These are phyloP conservation scores for Rhynchospora breviuscula DNA, from an alignment of 176 grass and related monocot species.

Conservation along the genomic window DNA sequence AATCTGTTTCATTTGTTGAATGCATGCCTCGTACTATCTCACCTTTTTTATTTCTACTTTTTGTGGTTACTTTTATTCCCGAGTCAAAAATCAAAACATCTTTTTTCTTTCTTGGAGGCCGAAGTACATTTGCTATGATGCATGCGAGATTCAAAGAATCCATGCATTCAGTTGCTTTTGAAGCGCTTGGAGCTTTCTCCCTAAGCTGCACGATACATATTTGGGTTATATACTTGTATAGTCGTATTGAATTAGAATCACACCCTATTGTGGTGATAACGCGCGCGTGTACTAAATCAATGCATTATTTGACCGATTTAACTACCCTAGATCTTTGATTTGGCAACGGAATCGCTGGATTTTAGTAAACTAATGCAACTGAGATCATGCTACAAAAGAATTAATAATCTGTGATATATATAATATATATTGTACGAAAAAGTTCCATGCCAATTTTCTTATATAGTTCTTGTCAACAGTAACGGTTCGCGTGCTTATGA, in stretches of 20 bases:
- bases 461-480: not conserved
- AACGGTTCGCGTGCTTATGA: not conserved
- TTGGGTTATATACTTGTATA: not conserved
- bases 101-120: conserved; percentile 14
- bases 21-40: conserved; percentile 24
- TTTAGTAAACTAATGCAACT: not conserved
- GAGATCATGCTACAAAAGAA: not conserved
- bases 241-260: not conserved
- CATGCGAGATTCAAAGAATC: conserved; percentile 11
- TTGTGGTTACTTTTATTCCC: not conserved
- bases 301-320: not conserved
- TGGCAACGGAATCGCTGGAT: not conserved
- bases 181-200: not conserved
- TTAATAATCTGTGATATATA: not conserved
- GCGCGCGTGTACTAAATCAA: not conserved
- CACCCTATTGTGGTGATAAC: not conserved
- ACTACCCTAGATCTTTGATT: not conserved
- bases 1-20: conserved; percentile 24
- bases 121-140: conserved; percentile 6
- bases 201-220: not conserved
- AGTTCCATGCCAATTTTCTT: not conserved
- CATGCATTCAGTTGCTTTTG: not conserved
- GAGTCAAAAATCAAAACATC: not conserved
- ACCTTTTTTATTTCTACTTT: not conserved
- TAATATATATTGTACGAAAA: not conserved